These are phyloP conservation scores for Tricholomella constricta DNA, from an alignment of 768 basidiomycete species.

Conservation along the genomic window DNA sequence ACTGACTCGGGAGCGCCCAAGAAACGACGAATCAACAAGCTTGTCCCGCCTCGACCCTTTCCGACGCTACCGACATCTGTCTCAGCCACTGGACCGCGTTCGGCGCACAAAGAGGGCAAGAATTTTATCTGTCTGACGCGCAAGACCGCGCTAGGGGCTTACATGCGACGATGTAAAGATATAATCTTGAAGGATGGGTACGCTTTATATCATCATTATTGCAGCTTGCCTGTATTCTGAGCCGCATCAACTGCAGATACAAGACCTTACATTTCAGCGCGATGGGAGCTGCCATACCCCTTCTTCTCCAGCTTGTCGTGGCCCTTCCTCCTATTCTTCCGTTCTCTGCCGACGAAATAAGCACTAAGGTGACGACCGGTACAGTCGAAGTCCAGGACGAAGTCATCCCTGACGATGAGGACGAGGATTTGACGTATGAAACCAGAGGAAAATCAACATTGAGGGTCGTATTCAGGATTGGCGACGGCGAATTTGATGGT, in stretches of 20 bases:
- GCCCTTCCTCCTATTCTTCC: slow-evolving; percentile 77
- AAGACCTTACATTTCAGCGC: slow-evolving; percentile 75
- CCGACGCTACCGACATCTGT: slow-evolving; percentile 75
- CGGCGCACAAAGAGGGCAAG: slow-evolving; percentile 77
- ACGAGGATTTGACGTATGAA: slow-evolving; percentile 65
- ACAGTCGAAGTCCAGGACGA: slow-evolving; percentile 80
- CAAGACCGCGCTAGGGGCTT: slow-evolving; percentile 69
- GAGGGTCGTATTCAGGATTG: slow-evolving; percentile 59
- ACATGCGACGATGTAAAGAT: slow-evolving; percentile 78
- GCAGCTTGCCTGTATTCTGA: background rate
- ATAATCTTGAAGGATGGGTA: slow-evolving; percentile 74
- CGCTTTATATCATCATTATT: slow-evolving; percentile 18
- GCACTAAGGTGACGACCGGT: slow-evolving; percentile 63
- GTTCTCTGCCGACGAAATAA: slow-evolving; percentile 61
- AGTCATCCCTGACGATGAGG: slow-evolving; percentile 71
- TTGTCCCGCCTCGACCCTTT: slow-evolving; percentile 74
- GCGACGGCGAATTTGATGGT: slow-evolving; percentile 57
- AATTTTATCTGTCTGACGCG: slow-evolving; percentile 81
- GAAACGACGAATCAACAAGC: slow-evolving; percentile 53
- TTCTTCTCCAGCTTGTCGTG: slow-evolving; percentile 66
- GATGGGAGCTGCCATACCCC: slow-evolving; percentile 90
- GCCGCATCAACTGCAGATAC: slow-evolving; percentile 50
- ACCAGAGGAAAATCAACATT: slow-evolving; percentile 74
- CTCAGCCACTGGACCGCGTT: slow-evolving; percentile 79
- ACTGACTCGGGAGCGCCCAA: slow-evolving; percentile 13